Base-by-base conservation (phyloP, 1,284 basidiomycete genomes). In the Moesziomyces sp. region DNA sequence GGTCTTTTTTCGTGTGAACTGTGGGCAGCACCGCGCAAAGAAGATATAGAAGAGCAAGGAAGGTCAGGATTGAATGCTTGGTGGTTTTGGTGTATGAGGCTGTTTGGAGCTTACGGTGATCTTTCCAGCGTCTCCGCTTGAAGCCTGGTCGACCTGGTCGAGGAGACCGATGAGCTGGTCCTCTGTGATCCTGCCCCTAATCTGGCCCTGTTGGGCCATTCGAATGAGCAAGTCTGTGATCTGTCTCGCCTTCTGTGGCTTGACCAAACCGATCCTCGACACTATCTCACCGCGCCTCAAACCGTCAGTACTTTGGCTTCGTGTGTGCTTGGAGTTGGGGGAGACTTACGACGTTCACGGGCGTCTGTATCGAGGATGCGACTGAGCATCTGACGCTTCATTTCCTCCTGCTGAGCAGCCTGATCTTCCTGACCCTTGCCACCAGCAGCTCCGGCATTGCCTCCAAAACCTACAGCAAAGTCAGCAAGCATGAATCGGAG, bases 151-250 rank as follows among this genome's bases (percentile, higher is more conserved):
- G 2, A 94, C 94, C 89, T 98, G 94, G 83, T 98, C 93, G 57
- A 99, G 87, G 19, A 99, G 86, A 40, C 91, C 91, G 80, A 98
- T 96, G 62, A 99, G 87, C 82, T 96, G 93, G 48, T 89, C 88
- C 84, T 99, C 96, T 26, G 89, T 91, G 46, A 99, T 91, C 57
- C 91, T 88, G 13, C 92, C 91, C 57, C 91, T 88, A 49, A 98
- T 86, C 85, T 97, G 94, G n/a, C 95, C 94, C 2, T 89, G 88
- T 85, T 95, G 93, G 8, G 92, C 94, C 93, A 97, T 95, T 45
- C 93, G 89, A 40, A 94, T 83, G 46, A 99, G 87, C 59, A 97
- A 89, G 14, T 88, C 88, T 85, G 97, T 92, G 74, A 98, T 94
- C 84, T 94, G 91, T 59, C 88, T 87, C 7, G 94, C 92, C 82